These are phyloP conservation scores for Haberlea rhodopensis DNA, from an alignment of 257 asterid genomes.

Conservation along the genomic window DNA sequence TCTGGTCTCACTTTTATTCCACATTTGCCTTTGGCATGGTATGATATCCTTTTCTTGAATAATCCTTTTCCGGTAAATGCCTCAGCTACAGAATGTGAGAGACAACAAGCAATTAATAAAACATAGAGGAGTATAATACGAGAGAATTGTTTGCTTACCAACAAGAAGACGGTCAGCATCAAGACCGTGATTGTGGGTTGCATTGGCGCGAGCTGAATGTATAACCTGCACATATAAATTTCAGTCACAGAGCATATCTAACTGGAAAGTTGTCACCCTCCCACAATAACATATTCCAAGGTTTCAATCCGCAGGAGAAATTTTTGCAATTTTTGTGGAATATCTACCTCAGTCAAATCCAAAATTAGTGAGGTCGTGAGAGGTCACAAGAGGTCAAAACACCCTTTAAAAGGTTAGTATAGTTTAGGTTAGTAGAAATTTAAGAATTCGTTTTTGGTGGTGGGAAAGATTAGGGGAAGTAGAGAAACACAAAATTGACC, in stretches of 20 bases:
- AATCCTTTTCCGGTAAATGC: conserved; percentile 90
- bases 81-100: conserved; percentile 54
- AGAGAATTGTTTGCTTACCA: conserved; percentile 45
- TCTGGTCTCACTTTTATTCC: conserved; percentile 70
- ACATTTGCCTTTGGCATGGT: conserved; percentile 67
- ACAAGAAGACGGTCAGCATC: conserved; percentile 82
- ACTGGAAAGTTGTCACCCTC: too few species aligned
- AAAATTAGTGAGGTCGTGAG: neutral
- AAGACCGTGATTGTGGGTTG: too few species aligned
- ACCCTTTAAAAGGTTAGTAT: neutral
- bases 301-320: neutral
- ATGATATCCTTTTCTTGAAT: conserved; percentile 62
- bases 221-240: too few species aligned
- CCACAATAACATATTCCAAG: too few species aligned
- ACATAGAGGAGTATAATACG: neutral
- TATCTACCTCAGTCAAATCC: neutral
- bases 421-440: too few species aligned
- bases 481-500: neutral
- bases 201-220: too few species aligned
- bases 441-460: neutral
- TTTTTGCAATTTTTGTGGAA: neutral
- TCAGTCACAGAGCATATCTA: too few species aligned
- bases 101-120: conserved; percentile 6
- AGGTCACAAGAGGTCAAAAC: neutral
- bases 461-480: neutral